A percentile compares a stretch with the other conserved stretches of the same genome.
phyloP scores from a whole-genome alignment of 345 rosid species.

The Syzygium aromaticum region DNA sequence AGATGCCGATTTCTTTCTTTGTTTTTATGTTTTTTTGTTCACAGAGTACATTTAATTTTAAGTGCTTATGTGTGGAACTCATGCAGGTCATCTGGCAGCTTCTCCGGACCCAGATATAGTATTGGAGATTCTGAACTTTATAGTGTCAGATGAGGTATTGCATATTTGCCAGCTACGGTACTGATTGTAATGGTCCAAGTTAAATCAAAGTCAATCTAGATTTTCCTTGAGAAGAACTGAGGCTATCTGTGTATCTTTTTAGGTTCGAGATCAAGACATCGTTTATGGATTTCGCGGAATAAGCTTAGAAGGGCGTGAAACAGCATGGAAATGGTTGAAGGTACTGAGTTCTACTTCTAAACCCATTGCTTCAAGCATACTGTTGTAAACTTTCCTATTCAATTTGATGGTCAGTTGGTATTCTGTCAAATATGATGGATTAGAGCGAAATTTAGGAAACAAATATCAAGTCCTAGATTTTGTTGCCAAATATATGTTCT shows the following conservation, averaged over 20 bases:
- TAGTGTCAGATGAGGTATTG: slow-evolving; percentile 27
- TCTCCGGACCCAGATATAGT: slow-evolving; percentile 24
- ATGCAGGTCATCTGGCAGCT: slow-evolving; percentile 18
- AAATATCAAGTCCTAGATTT: background rate
- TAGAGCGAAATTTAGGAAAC: background rate
- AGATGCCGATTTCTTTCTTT: background rate
- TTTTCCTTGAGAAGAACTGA: background rate
- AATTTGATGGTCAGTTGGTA: background rate
- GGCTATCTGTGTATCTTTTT: background rate
- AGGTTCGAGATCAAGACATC: slow-evolving; percentile 27
- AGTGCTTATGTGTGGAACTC: background rate
- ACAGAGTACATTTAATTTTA: background rate
- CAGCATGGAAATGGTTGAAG: slow-evolving; percentile 33
- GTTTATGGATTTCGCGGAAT: slow-evolving; percentile 13
- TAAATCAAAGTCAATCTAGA: background rate
- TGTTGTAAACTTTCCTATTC: background rate
- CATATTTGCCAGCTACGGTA: background rate
- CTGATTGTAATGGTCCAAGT: background rate
- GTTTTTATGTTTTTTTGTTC: background rate
- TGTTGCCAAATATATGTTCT: background rate
- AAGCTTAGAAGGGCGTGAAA: slow-evolving; percentile 23
- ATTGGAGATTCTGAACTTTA: slow-evolving; percentile 14
- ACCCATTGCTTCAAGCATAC: background rate
- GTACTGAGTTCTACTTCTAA: background rate
- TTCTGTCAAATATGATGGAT: background rate